Evolutionary conservation across 2,329 filamentous ascomycete species (phyloP).

Genomic region (Fusarium camptoceras): DNA sequence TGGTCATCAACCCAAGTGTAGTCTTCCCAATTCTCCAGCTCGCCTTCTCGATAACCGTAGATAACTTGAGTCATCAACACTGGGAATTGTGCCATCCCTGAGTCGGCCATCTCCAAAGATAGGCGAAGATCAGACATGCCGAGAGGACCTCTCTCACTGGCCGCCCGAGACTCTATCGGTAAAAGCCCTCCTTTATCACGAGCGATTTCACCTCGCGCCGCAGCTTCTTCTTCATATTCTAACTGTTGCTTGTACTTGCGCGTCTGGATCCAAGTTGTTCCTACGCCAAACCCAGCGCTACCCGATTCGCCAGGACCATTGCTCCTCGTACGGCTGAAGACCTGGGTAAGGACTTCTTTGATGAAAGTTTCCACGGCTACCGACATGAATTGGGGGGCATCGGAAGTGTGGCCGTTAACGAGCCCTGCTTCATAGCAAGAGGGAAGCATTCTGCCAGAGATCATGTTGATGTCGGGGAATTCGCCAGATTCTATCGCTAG

Average conservation of each 20-base stretch:
- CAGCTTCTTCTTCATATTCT: constrained; percentile 78
- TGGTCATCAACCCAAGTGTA: constrained; percentile 64
- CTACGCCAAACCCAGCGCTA: constrained; percentile 72
- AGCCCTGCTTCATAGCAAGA: constrained; percentile 76
- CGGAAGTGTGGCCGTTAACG: constrained; percentile 66
- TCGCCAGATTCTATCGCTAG: constrained; percentile 76
- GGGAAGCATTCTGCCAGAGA: constrained; percentile 74
- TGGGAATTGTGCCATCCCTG: constrained; percentile 81
- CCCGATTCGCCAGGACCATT: constrained; percentile 73
- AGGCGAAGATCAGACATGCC: constrained; percentile 83
- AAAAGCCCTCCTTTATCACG: constrained; percentile 82
- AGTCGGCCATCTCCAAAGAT: constrained; percentile 79
- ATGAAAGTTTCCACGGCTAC: constrained; percentile 75
- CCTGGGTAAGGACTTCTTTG: constrained; percentile 72
- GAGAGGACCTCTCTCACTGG: constrained; percentile 76
- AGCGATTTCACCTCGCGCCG: constrained; percentile 77
- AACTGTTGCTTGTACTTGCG: constrained; percentile 81
- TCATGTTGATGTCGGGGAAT: constrained; percentile 73
- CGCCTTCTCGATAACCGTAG: constrained; percentile 79
- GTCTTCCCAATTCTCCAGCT: constrained; percentile 75
- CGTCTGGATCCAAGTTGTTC: constrained; percentile 80
- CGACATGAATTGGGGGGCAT: constrained; percentile 73
- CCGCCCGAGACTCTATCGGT: constrained; percentile 83
- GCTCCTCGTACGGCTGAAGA: constrained; percentile 73
- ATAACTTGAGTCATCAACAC: constrained; percentile 77